Conservation (phyloP, 371 early-diverging fungal species). For the Rhizopus sp. region DNA sequence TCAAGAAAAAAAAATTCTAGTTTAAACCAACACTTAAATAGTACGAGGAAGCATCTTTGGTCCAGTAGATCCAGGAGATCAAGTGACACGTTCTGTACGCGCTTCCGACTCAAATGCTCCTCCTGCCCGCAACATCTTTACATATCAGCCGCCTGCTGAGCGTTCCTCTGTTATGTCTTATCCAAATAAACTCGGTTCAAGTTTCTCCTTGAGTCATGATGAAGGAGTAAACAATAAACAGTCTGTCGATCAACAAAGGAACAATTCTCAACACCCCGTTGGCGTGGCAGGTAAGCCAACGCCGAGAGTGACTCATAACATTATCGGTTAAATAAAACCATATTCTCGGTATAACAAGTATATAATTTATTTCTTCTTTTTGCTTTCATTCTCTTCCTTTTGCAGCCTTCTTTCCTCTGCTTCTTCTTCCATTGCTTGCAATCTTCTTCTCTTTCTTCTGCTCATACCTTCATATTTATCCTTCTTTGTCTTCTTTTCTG, state of each 20-base stretch:
- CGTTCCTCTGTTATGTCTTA: conserved; percentile 36
- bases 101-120: conserved; percentile 29
- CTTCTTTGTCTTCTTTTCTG: conserved; percentile 50
- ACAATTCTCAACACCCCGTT: conserved; percentile 2
- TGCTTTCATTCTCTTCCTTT: background rate
- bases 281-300: conserved; percentile 12
- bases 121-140: conserved; percentile 42
- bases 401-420: conserved; percentile 27
- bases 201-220: conserved; percentile 33
- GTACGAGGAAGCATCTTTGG: conserved; percentile 45
- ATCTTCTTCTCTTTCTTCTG: conserved; percentile 62
- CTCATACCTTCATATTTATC: conserved; percentile 70
- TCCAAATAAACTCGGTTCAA: conserved; percentile 32
- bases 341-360: background rate
- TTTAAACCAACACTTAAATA: conserved; percentile 7
- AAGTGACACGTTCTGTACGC: conserved; percentile 27
- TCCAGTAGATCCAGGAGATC: conserved; percentile 42
- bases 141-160: conserved; percentile 39
- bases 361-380: background rate
- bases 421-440: conserved; percentile 63
- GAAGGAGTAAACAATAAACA: conserved; percentile 10
- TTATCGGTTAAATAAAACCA: conserved; percentile 16
- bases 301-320: conserved; percentile 5
- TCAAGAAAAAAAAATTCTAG: background rate
- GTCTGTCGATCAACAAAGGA: background rate